Evolutionary conservation across 495 filamentous ascomycete genomes (phyloP), one percentile per base, ranked within the genome.

Genomic region (Trichocladium uniseriatum): DNA sequence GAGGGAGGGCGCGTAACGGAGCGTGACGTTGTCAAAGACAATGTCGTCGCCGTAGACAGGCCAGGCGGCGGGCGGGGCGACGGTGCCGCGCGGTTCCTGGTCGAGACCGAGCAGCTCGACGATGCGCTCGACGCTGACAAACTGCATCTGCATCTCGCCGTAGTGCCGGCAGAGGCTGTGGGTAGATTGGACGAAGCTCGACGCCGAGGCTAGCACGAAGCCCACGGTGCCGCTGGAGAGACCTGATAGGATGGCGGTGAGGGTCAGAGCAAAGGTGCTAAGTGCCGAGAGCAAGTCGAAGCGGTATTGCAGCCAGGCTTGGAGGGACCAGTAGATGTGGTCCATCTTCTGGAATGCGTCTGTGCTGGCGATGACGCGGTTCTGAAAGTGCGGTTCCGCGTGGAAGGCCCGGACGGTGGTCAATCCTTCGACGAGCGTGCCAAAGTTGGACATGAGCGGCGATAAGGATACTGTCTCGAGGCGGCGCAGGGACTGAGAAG

Each of bases 311-410:
- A 94, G 71, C 87, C 87, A 94, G 21, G 79, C 76, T 56, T 91
- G 86, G 6, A 91, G 70, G 40, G 78, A 83, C 87, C 87, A 94
- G 67, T 89, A 94, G 67, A 94, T 89, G 63, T 94, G 87, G 58
- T 94, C 87, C 83, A 90, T 89, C 54, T 86, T 88, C 63, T 91
- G 87, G 63, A 94, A 94, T 3, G 76, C 76, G 63, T 94, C 87
- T 0, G 84, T 84, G 16, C 84, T 84, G 4, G 71, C 71, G 36
- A 94, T 84, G 48, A 89, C 82, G 19, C 80, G 74, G 45, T 76
- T 72, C 56, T 92, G 86, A 55, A 92, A 94, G 39, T 81, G 80
- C 13, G 72, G 64, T 55, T 89, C 80, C 5, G 82, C 85, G 38
- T 71, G 76, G 61, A 87, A 90, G 0, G 88, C 81, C 34, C 84